A percentile compares a stretch with the other conserved stretches of the same genome.
phyloP scores from a whole-genome alignment of 768 basidiomycete species.

The Chiua virens region DNA sequence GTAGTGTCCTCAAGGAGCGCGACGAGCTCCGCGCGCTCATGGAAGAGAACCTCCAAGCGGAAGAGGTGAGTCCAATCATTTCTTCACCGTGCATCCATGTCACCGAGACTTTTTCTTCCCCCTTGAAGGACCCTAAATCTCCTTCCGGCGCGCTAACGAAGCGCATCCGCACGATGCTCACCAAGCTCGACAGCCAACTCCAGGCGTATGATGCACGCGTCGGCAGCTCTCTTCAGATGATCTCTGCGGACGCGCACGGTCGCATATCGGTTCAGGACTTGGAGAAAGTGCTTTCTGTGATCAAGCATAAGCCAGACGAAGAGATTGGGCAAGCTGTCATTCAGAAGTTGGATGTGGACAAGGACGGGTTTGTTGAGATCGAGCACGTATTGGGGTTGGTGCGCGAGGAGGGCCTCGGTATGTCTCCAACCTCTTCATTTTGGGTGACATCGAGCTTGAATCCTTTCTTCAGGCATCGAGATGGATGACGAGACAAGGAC shows the following conservation, averaged over 20 bases:
- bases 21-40: constrained; percentile 89
- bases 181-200: constrained; percentile 90
- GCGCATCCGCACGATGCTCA: constrained; percentile 93
- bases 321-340: constrained; percentile 85
- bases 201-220: constrained; percentile 90
- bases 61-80: constrained; percentile 55
- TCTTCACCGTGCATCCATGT: background rate
- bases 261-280: constrained; percentile 88
- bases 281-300: constrained; percentile 86
- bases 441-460: background rate
- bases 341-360: constrained; percentile 92
- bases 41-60: constrained; percentile 89
- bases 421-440: constrained; percentile 15
- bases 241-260: constrained; percentile 82
- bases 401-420: constrained; percentile 83
- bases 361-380: constrained; percentile 93
- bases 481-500: constrained; percentile 83
- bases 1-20: constrained; percentile 93
- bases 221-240: constrained; percentile 81
- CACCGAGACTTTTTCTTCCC: background rate
- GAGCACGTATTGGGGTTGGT: constrained; percentile 92
- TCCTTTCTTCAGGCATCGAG: constrained; percentile 57
- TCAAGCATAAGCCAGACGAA: constrained; percentile 90
- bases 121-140: constrained; percentile 69
- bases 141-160: constrained; percentile 87